Evolutionary conservation across 371 early-diverging fungal species (phyloP), one percentile per base, ranked within the genome.

Genomic region (Phascolomyces articulosus): DNA sequence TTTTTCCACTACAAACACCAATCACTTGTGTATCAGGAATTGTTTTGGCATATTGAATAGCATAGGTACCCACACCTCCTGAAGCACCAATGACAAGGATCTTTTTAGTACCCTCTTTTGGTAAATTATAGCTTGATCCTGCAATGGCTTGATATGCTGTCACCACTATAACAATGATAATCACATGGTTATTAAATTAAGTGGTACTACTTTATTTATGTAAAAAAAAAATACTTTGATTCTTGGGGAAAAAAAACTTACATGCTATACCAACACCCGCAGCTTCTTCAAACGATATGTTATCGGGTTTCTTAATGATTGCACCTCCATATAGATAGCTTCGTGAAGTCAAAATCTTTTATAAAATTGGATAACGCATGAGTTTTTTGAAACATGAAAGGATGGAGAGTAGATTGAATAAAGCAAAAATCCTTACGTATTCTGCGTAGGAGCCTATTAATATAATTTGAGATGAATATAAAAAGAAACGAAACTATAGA

Each of bases 41-140:
- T 1, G 73, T 67, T 55, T 88, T 89, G 26, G 87, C 91, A 4
- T 89, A 18, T 64, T 92, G 92, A 15, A 91, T 80, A 7, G 77
- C 87, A 53, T 78, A 86, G 2, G 77, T 71, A 2, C 90, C 92
- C 44, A 85, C 80, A 47, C 87, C 87, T 8, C 88, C 87, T 16
- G 83, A 78, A 7, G 85, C 87, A 41, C 87, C 90, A 24, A 80
- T 59, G 15, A 89, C 58, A 4, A 89, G 58, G 15, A 87, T 70
- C 53, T 68, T 61, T 31, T 40, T 54, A n/a, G n/a, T 11, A 0
- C 27, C 34, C 3, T 48, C 26, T 11, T 70, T 47, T 49, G 64
- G 55, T 11, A 70, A 40, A 16, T 55, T 40, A n/a, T n/a, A n/a
- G 38, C 70, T 61, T 20, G 74, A 55, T 18, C 47, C 40, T 2